Evolutionary conservation across 225 moss, liverwort and hornwort species (phyloP).

Genomic region (Marchantia polymorpha): DNA sequence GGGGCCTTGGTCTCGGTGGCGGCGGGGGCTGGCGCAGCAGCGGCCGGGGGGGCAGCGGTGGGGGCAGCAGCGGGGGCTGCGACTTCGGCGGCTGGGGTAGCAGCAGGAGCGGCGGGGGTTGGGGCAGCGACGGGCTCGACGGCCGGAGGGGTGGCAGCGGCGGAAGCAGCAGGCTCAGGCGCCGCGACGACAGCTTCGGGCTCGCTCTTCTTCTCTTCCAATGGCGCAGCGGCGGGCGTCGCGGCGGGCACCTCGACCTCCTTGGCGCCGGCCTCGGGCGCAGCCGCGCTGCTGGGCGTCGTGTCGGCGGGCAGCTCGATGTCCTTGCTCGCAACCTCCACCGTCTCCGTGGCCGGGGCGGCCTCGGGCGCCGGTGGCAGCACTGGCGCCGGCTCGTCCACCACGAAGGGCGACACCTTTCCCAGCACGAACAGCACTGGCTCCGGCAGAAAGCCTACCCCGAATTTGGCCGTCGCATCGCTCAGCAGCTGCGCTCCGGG

Average conservation of each 20-base stretch:
- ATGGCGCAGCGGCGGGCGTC: background rate
- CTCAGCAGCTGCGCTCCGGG: conserved; percentile 15
- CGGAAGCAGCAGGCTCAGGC: background rate
- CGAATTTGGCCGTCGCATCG: conserved; percentile 17
- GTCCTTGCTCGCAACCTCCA: conserved; percentile 9
- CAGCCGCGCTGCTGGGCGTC: background rate
- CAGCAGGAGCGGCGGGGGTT: background rate
- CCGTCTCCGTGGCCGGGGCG: background rate
- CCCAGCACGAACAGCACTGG: conserved; percentile 19
- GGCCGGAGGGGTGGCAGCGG: background rate
- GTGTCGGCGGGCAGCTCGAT: conserved; percentile 10
- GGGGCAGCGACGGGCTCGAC: background rate
- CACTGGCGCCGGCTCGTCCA: conserved; percentile 22
- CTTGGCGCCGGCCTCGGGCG: background rate
- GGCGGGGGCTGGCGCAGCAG: background rate
- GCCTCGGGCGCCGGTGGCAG: background rate
- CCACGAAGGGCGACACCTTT: conserved; percentile 22
- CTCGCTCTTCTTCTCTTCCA: conserved; percentile 8
- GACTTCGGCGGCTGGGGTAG: conserved; percentile 4
- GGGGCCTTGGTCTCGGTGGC: conserved; percentile 19
- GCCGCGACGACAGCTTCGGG: background rate
- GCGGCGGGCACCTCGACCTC: conserved; percentile 12
- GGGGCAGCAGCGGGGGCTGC: background rate
- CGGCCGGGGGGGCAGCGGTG: background rate
- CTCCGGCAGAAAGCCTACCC: background rate